These are phyloP conservation scores for Bryum argenteum DNA, from an alignment of 225 moss, liverwort and hornwort genomes.

Conservation along the genomic window DNA sequence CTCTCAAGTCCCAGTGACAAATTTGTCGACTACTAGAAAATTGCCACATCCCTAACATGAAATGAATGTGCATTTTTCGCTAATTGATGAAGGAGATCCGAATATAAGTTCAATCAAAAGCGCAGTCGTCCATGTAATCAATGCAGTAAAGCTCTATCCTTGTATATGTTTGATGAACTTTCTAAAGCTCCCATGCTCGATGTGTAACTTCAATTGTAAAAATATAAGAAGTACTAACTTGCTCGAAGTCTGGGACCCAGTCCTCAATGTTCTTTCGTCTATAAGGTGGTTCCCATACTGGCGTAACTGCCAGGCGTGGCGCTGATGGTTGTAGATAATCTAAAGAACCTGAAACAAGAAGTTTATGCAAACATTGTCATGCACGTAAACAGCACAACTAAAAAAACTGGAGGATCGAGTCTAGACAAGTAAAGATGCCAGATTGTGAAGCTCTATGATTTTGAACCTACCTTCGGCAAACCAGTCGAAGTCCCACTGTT, in stretches of 20 bases:
- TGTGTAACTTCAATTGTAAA: conserved; percentile 18
- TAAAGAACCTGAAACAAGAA: conserved; percentile 52
- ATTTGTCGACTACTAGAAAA: background rate
- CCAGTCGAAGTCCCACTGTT: conserved; percentile 98
- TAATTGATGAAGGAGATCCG: background rate
- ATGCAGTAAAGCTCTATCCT: conserved; percentile 6
- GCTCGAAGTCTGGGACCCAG: conserved; percentile 86
- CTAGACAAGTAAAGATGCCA: conserved; percentile 12
- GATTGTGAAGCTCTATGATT: conserved; percentile 4
- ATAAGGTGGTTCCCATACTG: conserved; percentile 92
- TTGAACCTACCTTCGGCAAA: conserved; percentile 68
- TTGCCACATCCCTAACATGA: conserved; percentile 5
- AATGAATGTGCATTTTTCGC: background rate
- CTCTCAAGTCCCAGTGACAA: conserved; percentile 2
- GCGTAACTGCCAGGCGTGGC: conserved; percentile 74
- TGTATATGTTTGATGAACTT: background rate
- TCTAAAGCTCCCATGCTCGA: conserved; percentile 2
- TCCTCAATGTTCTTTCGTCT: conserved; percentile 50
- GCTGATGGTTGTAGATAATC: conserved; percentile 68
- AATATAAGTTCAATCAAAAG: conserved; percentile 5
- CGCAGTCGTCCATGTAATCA: background rate
- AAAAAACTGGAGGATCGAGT: conserved; percentile 7
- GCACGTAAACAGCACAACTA: conserved; percentile 4
- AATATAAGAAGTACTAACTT: conserved; percentile 51
- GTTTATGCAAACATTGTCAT: conserved; percentile 16